Evolutionary conservation across 176 grass and related monocot genomes (phyloP).

Genomic region (Musa acuminata): DNA sequence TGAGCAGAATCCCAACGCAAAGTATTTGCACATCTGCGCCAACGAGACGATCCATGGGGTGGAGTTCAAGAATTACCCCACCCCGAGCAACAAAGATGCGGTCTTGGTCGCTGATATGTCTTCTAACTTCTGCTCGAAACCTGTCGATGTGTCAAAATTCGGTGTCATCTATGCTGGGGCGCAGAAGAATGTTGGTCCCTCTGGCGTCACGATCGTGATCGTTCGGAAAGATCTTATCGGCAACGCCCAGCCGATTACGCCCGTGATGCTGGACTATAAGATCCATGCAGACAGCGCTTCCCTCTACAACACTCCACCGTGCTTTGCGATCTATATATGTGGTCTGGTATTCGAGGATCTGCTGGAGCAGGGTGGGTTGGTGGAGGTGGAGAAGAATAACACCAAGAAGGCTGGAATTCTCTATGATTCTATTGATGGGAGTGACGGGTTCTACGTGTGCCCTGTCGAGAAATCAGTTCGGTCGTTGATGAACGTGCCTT

Average conservation of each 20-base stretch:
- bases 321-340: slow-evolving; percentile 88
- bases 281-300: slow-evolving; percentile 77
- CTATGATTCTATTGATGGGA: slow-evolving; percentile 79
- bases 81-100: slow-evolving; percentile 32
- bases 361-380: slow-evolving; percentile 71
- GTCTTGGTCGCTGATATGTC: slow-evolving; percentile 97
- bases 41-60: slow-evolving; percentile 99
- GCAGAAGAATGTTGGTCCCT: slow-evolving; percentile 95
- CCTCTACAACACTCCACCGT: slow-evolving; percentile 97
- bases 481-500: slow-evolving; percentile 88
- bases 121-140: slow-evolving; percentile 99
- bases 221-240: slow-evolving; percentile 85
- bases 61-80: slow-evolving; percentile 97
- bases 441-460: slow-evolving; percentile 69
- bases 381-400: slow-evolving; percentile 84
- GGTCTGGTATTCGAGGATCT: slow-evolving; percentile 83
- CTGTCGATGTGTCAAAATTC: slow-evolving; percentile 79
- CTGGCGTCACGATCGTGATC: slow-evolving; percentile 76
- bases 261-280: slow-evolving; percentile 95
- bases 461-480: slow-evolving; percentile 75
- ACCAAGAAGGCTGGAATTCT: slow-evolving; percentile 61
- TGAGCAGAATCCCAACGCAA: slow-evolving; percentile 57
- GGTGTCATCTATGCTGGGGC: slow-evolving; percentile 91
- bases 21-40: slow-evolving; percentile 92
- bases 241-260: slow-evolving; percentile 60